phyloP scores from a whole-genome alignment of 179 eudicot species.

The Spergularia azorica region DNA sequence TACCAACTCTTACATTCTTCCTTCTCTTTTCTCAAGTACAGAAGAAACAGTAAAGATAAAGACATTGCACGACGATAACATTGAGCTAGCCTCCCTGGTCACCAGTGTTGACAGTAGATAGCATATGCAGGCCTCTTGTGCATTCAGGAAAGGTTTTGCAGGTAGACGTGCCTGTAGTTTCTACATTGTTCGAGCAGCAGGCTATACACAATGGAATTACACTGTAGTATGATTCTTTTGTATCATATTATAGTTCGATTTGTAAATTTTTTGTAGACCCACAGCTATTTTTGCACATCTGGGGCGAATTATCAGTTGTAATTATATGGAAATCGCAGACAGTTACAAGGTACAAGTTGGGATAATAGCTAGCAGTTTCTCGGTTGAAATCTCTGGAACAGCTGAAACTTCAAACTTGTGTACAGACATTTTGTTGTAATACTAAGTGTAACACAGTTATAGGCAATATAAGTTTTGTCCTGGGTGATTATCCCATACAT shows the following conservation, averaged over 20 bases:
- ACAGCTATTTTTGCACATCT: neutral
- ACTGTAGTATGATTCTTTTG: slow-evolving; percentile 20
- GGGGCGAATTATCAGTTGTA: slow-evolving; percentile 3
- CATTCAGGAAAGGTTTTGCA: neutral
- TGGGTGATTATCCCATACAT: too few relatives aligned
- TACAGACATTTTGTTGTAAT: too few relatives aligned
- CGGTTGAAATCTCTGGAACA: too few relatives aligned
- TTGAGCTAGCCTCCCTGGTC: slow-evolving; percentile 71
- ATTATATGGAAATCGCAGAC: neutral
- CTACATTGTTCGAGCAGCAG: neutral
- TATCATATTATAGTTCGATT: neutral
- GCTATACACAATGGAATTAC: slow-evolving; percentile 6
- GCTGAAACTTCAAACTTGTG: too few relatives aligned
- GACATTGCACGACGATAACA: slow-evolving; percentile 31
- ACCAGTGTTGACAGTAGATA: slow-evolving; percentile 41
- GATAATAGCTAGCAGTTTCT: too few relatives aligned
- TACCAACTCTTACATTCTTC: slow-evolving; percentile 51
- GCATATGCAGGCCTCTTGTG: neutral
- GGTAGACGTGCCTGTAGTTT: neutral
- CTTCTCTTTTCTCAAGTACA: slow-evolving; percentile 27
- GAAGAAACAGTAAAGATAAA: slow-evolving; percentile 32
- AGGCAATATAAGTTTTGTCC: too few relatives aligned
- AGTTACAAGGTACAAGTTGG: too few relatives aligned
- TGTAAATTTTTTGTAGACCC: neutral
- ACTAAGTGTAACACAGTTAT: too few relatives aligned